Evolutionary conservation across 768 basidiomycete species (phyloP).

Genomic region (Tulasnella sp.): DNA sequence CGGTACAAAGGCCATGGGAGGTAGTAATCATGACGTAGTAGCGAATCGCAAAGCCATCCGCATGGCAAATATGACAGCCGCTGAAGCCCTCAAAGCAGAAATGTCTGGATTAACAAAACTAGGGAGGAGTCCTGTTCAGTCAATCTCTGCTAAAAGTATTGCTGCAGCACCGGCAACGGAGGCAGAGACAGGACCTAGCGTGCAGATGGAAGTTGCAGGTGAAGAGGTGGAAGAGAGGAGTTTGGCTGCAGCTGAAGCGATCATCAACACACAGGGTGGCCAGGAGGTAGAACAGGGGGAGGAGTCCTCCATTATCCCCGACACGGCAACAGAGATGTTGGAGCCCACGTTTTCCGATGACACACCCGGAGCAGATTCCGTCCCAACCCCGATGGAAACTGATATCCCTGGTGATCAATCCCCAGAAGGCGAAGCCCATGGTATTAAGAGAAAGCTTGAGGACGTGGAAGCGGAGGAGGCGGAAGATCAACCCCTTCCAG

Average conservation of each 20-base stretch:
- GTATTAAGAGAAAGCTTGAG: slow-evolving; percentile 37
- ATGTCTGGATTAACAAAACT: slow-evolving; percentile 32
- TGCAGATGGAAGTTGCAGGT: too few relatives aligned
- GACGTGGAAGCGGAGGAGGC: slow-evolving; percentile 31
- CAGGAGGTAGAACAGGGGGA: too few relatives aligned
- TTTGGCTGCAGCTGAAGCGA: too few relatives aligned
- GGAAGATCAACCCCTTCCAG: slow-evolving; percentile 28
- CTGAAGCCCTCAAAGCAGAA: slow-evolving; percentile 86
- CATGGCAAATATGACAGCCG: slow-evolving; percentile 94
- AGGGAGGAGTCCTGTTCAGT: slow-evolving; percentile 28
- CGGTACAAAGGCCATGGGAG: slow-evolving; percentile 36
- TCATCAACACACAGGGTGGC: too few relatives aligned
- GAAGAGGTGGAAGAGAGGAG: too few relatives aligned
- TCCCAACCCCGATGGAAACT: too few relatives aligned
- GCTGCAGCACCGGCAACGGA: slow-evolving; percentile 18
- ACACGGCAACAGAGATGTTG: too few relatives aligned
- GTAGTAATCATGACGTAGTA: slow-evolving; percentile 70
- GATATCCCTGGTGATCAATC: too few relatives aligned
- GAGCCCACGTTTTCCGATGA: too few relatives aligned
- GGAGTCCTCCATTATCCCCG: too few relatives aligned
- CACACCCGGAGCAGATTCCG: too few relatives aligned
- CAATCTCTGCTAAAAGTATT: slow-evolving; percentile 30
- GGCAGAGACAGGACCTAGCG: too few relatives aligned
- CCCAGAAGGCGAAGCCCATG: slow-evolving; percentile 21
- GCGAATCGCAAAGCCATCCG: slow-evolving; percentile 81